phyloP scores from a whole-genome alignment of 768 basidiomycete genomes.

The Kwoniella heveanensis region DNA sequence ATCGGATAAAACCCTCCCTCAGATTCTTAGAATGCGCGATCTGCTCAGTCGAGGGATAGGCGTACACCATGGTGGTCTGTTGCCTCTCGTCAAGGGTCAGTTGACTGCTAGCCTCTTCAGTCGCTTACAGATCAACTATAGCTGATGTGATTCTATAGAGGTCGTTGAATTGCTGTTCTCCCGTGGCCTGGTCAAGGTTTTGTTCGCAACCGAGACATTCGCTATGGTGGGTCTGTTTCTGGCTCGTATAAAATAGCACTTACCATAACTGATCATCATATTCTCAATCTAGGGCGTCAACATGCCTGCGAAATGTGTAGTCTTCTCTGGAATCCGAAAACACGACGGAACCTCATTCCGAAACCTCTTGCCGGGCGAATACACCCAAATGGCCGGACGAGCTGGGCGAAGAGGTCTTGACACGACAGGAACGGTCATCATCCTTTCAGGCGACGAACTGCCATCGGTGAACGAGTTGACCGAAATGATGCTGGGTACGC shows the following conservation, averaged over 20 bases:
- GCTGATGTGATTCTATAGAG: slow-evolving; percentile 57
- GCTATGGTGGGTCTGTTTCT: slow-evolving; percentile 72
- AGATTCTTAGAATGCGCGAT: slow-evolving; percentile 86
- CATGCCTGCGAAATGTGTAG: slow-evolving; percentile 97
- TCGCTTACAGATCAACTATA: neutral
- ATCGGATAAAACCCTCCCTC: slow-evolving; percentile 87
- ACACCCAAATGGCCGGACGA: slow-evolving; percentile 98
- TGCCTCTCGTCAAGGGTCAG: slow-evolving; percentile 94
- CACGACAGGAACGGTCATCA: slow-evolving; percentile 91
- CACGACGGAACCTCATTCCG: slow-evolving; percentile 93
- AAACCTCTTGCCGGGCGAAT: slow-evolving; percentile 62
- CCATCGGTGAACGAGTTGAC: slow-evolving; percentile 79
- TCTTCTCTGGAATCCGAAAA: slow-evolving; percentile 91
- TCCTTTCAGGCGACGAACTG: slow-evolving; percentile 72
- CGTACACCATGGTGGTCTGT: slow-evolving; percentile 92
- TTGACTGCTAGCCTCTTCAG: neutral
- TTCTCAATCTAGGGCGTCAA: slow-evolving; percentile 79
- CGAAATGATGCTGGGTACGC: slow-evolving; percentile 91
- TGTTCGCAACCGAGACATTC: slow-evolving; percentile 99
- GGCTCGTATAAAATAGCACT: neutral
- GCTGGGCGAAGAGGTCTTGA: slow-evolving; percentile 95
- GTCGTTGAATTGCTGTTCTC: slow-evolving; percentile 96
- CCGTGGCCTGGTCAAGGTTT: slow-evolving; percentile 88
- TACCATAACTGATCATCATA: neutral
- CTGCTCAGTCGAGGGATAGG: slow-evolving; percentile 90